Conservation (phyloP, 352 stramenopile genomes). For the Globisporangium viniferum region DNA sequence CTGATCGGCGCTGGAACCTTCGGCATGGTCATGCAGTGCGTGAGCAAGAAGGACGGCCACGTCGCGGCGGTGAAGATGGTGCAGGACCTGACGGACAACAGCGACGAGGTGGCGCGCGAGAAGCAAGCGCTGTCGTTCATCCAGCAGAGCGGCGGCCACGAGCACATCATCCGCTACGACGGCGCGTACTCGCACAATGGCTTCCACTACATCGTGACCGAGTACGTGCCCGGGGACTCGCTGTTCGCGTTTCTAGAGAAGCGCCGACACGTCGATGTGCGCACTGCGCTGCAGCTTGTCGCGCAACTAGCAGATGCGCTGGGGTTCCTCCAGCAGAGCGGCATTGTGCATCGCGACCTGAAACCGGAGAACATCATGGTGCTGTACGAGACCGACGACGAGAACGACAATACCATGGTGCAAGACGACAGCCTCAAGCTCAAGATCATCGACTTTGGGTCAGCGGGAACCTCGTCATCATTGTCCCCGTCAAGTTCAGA, state of each 20-base stretch:
- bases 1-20: constrained; percentile 70
- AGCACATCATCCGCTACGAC: constrained; percentile 59
- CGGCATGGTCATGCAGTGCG: constrained; percentile 83
- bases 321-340: constrained; percentile 56
- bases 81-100: constrained; percentile 47
- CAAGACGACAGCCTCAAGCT: constrained; percentile 37
- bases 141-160: constrained; percentile 55
- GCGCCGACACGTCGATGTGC: constrained; percentile 38
- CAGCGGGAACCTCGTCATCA: constrained; percentile 29
- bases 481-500: neutral
- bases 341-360: constrained; percentile 83
- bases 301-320: constrained; percentile 65
- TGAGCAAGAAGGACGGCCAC: constrained; percentile 54
- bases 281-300: constrained; percentile 46
- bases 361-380: constrained; percentile 90
- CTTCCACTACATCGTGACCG: constrained; percentile 82
- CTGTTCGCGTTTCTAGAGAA: constrained; percentile 69
- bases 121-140: constrained; percentile 49
- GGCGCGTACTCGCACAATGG: constrained; percentile 69
- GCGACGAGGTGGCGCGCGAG: constrained; percentile 62
- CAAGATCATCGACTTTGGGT: constrained; percentile 90
- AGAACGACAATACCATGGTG: neutral
- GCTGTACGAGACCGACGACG: constrained; percentile 10
- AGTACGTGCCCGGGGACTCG: constrained; percentile 68
- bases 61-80: constrained; percentile 80